Percentiles rank a stretch among this genome's conserved stretches.
Evolutionary conservation across 495 filamentous ascomycete genomes (phyloP).

Genomic region (Daldinia loculata): DNA sequence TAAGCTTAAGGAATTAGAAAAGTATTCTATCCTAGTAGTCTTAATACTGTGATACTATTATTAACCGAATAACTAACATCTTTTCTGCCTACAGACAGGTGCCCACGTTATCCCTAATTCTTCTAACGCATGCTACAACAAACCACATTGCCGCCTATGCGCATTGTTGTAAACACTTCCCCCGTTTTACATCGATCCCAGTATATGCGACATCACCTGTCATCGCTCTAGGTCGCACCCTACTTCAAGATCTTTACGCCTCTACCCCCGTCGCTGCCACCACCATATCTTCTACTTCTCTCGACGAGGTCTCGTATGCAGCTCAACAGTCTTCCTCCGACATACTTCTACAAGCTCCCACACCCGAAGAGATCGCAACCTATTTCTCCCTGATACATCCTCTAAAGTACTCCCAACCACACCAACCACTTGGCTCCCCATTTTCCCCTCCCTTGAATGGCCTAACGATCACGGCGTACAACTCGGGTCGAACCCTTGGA

Average conservation of each 20-base stretch:
- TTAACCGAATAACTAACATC: conserved; percentile 20
- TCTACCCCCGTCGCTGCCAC: conserved; percentile 88
- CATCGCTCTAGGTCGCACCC: conserved; percentile 87
- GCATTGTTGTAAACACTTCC: conserved; percentile 96
- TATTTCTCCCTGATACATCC: conserved; percentile 95
- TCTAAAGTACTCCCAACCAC: conserved; percentile 95
- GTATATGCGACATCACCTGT: conserved; percentile 95
- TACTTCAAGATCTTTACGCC: conserved; percentile 90
- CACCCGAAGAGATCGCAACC: conserved; percentile 83
- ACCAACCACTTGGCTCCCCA: conserved; percentile 83
- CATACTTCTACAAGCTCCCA: conserved; percentile 83
- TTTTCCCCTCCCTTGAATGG: conserved; percentile 89
- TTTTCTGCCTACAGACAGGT: conserved; percentile 67
- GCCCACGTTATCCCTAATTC: conserved; percentile 89
- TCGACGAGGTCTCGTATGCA: conserved; percentile 71
- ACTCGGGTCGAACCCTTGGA: conserved; percentile 93
- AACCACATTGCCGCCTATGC: conserved; percentile 92
- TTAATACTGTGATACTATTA: background rate
- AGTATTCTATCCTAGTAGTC: conserved; percentile 62
- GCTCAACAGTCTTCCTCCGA: conserved; percentile 62
- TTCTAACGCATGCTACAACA: conserved; percentile 92
- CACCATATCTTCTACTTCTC: conserved; percentile 71
- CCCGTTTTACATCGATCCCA: conserved; percentile 90
- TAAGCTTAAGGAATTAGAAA: conserved; percentile 86
- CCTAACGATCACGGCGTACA: conserved; percentile 96